These are phyloP conservation scores for Sanghuangporus baumii DNA, from an alignment of 1,284 basidiomycete genomes.

Conservation along the genomic window DNA sequence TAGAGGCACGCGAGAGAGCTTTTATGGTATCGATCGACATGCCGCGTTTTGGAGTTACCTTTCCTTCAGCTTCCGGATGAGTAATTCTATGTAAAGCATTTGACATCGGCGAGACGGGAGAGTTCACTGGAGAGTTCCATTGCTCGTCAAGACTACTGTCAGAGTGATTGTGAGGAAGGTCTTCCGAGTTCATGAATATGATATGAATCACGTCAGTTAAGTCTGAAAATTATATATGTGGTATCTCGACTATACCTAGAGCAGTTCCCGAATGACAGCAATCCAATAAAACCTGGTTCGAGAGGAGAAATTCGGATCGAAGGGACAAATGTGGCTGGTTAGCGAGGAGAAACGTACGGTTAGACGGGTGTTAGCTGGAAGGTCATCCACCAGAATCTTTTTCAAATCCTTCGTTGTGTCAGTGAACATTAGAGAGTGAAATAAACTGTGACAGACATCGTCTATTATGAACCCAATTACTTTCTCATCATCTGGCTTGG, in stretches of 20 bases:
- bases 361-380: conserved; percentile 15
- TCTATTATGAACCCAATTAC: conserved; percentile 15
- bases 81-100: neutral
- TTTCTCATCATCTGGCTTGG: neutral
- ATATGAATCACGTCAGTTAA: neutral
- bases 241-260: conserved; percentile 8
- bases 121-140: neutral
- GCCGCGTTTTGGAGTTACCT: neutral
- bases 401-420: conserved; percentile 10
- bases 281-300: conserved; percentile 16
- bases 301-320: neutral
- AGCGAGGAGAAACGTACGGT: conserved; percentile 13
- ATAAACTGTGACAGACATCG: conserved; percentile 10
- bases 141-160: neutral
- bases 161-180: conserved; percentile 6
- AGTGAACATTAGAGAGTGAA: neutral
- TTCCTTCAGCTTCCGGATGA: no score
- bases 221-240: neutral
- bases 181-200: neutral
- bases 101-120: neutral
- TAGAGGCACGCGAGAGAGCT: neutral
- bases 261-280: conserved; percentile 19
- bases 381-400: conserved; percentile 11
- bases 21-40: conserved; percentile 6
- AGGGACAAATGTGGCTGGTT: neutral